These are phyloP conservation scores for Gypsophila paniculata DNA, from an alignment of 179 eudicot species.

Conservation along the genomic window DNA sequence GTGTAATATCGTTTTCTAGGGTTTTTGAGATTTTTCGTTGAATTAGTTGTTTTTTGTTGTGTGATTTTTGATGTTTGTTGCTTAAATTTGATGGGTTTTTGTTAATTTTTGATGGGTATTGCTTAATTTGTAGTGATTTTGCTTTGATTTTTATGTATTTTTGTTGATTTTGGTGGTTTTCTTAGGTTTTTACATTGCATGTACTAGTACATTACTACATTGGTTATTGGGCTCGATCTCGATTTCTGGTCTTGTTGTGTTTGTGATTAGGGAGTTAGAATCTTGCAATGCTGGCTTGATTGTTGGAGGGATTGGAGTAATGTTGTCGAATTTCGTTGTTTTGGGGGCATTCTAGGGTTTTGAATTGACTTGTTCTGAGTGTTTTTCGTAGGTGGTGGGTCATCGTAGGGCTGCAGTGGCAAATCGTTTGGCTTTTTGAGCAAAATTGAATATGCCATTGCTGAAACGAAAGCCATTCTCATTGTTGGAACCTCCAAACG, in stretches of 20 bases:
- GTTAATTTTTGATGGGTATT: slow-evolving; percentile 24
- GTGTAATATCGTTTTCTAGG: slow-evolving; percentile 15
- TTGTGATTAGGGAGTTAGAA: slow-evolving; percentile 3
- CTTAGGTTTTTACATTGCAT: slow-evolving; percentile 32
- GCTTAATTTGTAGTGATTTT: slow-evolving; percentile 20
- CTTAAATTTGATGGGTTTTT: slow-evolving; percentile 7
- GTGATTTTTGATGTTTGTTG: slow-evolving; percentile 12
- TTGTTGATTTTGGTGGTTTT: slow-evolving; percentile 16
- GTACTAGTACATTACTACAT: slow-evolving; percentile 21
- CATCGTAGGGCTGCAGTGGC: slow-evolving; percentile 8
- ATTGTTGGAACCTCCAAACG: slow-evolving; percentile 59
- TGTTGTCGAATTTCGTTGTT: slow-evolving; percentile 13
- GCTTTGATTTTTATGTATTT: slow-evolving; percentile 4
- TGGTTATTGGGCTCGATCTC: slow-evolving; percentile 15
- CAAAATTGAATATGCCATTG: slow-evolving; percentile 55
- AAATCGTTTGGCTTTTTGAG: slow-evolving; percentile 10
- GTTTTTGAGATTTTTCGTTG: slow-evolving; percentile 16
- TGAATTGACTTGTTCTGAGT: slow-evolving; percentile 12
- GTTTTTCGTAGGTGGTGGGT: slow-evolving; percentile 15
- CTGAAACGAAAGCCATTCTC: slow-evolving; percentile 69
- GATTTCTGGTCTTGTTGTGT: not conserved
- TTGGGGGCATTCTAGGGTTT: slow-evolving; percentile 32
- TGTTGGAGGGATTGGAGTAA: slow-evolving; percentile 16
- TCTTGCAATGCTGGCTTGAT: slow-evolving; percentile 1
- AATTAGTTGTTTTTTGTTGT: not conserved